These are phyloP conservation scores for Parathielavia appendiculata DNA, from an alignment of 495 filamentous ascomycete species.

Conservation along the genomic window DNA sequence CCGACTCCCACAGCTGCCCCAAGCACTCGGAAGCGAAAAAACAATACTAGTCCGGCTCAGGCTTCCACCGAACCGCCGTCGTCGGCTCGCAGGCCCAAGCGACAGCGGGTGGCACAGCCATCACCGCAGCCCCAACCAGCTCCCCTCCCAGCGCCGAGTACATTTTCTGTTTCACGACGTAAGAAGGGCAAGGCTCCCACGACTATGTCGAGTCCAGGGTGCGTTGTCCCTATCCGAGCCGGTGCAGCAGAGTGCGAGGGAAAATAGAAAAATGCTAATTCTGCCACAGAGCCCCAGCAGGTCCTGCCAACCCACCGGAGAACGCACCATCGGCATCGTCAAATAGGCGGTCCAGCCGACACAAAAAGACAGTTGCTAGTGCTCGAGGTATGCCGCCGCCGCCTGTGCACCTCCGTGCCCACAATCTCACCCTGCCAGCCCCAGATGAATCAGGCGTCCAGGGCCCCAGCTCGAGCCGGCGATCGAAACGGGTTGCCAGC, in stretches of 20 bases:
- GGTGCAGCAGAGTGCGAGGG: neutral
- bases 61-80: constrained; percentile 28
- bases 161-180: constrained; percentile 44
- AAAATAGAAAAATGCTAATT: constrained; percentile 15
- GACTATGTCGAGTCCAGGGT: constrained; percentile 83
- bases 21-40: constrained; percentile 41
- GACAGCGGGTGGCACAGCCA: constrained; percentile 41
- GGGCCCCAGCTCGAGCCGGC: constrained; percentile 40
- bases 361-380: constrained; percentile 52
- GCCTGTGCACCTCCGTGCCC: neutral
- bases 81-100: constrained; percentile 50
- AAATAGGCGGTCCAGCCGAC: constrained; percentile 63
- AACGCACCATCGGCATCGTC: constrained; percentile 47
- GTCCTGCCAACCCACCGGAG: constrained; percentile 29
- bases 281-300: constrained; percentile 32
- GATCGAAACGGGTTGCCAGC: constrained; percentile 51
- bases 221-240: constrained; percentile 27
- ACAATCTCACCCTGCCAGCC: constrained; percentile 19
- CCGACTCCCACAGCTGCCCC: constrained; percentile 29
- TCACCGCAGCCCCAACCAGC: constrained; percentile 19
- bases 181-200: constrained; percentile 57
- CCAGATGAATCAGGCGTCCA: constrained; percentile 21
- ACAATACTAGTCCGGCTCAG: constrained; percentile 26
- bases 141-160: constrained; percentile 24
- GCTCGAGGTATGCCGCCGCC: constrained; percentile 22